A percentile compares a stretch with the other conserved stretches of the same genome.
Evolutionary conservation across 768 basidiomycete species (phyloP).

Genomic region (Suillus sp.): DNA sequence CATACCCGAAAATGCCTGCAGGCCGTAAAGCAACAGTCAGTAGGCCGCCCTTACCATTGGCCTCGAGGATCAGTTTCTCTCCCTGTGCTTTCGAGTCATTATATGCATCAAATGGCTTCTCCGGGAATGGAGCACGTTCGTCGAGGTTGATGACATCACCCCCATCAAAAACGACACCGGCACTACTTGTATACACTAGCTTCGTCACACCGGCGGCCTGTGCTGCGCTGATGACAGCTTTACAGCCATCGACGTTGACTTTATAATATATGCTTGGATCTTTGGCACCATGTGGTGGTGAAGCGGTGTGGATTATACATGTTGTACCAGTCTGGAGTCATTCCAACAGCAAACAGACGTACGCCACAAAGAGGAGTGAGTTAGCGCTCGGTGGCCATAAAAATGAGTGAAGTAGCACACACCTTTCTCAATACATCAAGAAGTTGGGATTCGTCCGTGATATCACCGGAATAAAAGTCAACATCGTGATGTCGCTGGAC

Average conservation of each 20-base stretch:
- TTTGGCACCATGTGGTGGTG: slow-evolving; percentile 69
- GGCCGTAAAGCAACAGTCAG: slow-evolving; percentile 90
- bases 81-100: slow-evolving; percentile 93
- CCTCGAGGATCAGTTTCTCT: slow-evolving; percentile 78
- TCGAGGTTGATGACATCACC: slow-evolving; percentile 81
- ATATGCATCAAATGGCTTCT: slow-evolving; percentile 83
- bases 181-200: slow-evolving; percentile 93
- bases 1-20: slow-evolving; percentile 94
- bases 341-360: not conserved
- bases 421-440: slow-evolving; percentile 75
- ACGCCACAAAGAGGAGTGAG: not conserved
- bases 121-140: slow-evolving; percentile 79
- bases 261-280: slow-evolving; percentile 79
- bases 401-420: slow-evolving; percentile 22
- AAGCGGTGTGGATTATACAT: slow-evolving; percentile 95
- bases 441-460: slow-evolving; percentile 76
- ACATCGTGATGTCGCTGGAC: slow-evolving; percentile 89
- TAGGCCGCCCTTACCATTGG: slow-evolving; percentile 84
- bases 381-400: not conserved
- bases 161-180: slow-evolving; percentile 88
- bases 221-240: slow-evolving; percentile 81
- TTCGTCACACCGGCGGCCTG: slow-evolving; percentile 72
- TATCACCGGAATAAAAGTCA: slow-evolving; percentile 88
- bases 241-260: slow-evolving; percentile 93
- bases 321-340: slow-evolving; percentile 71